Conservation (phyloP, 805 yeast species). For the Wickerhamiella azyma region DNA sequence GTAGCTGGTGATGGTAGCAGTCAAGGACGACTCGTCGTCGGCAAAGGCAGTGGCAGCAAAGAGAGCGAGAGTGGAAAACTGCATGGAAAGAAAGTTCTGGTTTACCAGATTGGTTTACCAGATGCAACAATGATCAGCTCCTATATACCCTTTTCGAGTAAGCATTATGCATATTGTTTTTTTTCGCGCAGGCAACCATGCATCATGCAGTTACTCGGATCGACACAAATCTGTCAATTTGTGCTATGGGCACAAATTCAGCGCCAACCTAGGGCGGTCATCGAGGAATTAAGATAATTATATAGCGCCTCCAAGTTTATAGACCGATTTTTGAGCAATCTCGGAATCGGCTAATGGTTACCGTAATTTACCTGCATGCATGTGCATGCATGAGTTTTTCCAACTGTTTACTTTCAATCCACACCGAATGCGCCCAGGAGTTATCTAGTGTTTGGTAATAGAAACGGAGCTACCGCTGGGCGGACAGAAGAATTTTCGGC, state of each 20-base stretch:
- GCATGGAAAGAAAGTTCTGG: slow-evolving; percentile 3
- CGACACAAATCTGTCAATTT: too few relatives aligned
- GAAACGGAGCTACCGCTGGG: too few relatives aligned
- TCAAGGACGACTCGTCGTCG: not conserved
- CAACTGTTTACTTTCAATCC: not conserved
- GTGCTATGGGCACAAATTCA: too few relatives aligned
- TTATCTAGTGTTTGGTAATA: too few relatives aligned
- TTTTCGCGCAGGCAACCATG: not conserved
- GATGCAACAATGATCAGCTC: not conserved
- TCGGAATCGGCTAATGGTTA: not conserved
- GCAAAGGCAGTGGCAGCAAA: slow-evolving; percentile 4
- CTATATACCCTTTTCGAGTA: not conserved
- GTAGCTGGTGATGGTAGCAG: slow-evolving; percentile 2
- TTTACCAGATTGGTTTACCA: too few relatives aligned
- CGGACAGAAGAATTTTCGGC: too few relatives aligned
- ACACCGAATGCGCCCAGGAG: not conserved
- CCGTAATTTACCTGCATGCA: not conserved
- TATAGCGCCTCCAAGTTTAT: too few relatives aligned
- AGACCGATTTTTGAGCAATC: not conserved
- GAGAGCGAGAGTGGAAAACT: slow-evolving; percentile 4
- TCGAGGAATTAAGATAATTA: too few relatives aligned
- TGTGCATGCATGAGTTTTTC: not conserved
- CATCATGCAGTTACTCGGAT: not conserved
- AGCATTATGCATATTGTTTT: not conserved
- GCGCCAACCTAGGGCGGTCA: too few relatives aligned